A percentile compares a stretch with the other conserved stretches of the same genome.
phyloP scores from a whole-genome alignment of 345 rosid genomes.

The Eucalyptus cloeziana region DNA sequence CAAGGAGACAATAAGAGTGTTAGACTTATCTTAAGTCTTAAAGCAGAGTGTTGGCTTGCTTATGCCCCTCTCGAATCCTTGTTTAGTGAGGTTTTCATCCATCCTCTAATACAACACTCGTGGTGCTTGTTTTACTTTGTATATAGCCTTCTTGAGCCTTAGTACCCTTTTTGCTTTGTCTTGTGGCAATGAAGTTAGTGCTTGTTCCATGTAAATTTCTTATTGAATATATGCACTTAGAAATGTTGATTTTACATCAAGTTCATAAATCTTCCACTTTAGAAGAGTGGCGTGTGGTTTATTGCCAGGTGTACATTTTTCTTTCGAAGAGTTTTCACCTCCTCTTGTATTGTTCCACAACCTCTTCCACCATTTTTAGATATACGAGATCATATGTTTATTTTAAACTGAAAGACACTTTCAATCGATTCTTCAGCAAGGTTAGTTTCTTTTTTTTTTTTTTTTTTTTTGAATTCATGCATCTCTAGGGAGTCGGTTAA shows the following conservation, averaged over 20 bases:
- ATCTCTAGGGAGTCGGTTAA: no score
- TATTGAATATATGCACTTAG: neutral
- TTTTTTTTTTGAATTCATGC: no score
- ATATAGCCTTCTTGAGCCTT: neutral
- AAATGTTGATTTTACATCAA: neutral
- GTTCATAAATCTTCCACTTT: neutral
- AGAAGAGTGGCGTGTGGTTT: neutral
- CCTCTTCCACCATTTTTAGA: no score
- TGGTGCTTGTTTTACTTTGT: neutral
- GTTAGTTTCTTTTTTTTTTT: no score
- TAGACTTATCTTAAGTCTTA: neutral
- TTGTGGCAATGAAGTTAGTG: neutral
- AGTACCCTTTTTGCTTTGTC: neutral
- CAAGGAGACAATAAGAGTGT: neutral
- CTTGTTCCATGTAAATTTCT: neutral
- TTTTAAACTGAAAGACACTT: no score
- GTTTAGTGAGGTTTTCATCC: neutral
- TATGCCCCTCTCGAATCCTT: neutral
- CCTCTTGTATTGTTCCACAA: no score
- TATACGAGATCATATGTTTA: no score
- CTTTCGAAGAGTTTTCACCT: no score
- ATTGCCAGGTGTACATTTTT: no score
- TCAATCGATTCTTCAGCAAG: no score
- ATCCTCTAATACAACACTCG: neutral
- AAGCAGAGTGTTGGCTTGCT: fast-evolving